Evolutionary conservation across 1,284 basidiomycete genomes (phyloP), one percentile per base, ranked within the genome.

Genomic region (Xerocomus minutiporus): DNA sequence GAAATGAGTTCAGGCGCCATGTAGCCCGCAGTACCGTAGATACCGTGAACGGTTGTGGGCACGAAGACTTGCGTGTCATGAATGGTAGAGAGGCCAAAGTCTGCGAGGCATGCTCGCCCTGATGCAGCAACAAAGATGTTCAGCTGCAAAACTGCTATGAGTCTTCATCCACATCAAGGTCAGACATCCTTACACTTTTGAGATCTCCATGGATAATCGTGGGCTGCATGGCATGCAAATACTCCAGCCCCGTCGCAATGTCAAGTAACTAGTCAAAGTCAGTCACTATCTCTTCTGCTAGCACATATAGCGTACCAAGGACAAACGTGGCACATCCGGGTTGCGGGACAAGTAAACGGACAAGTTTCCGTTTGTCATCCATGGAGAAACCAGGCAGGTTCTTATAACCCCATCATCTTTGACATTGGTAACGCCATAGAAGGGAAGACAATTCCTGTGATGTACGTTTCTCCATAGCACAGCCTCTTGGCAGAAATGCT

Each of bases 131-230:
- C 28, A 6, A 69, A 64, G 26, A 69, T 55, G 40, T 69, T 65
- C 1, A 63, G 20, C 60, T 61, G 29, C 15, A 17, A 5, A 1
- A n/a, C 29, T 20, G 7, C 1, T 1, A 8, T 66, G 9, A 61
- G 34, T 12, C 8, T 40, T 42, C 40, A 6, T 26, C 8, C 3
- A 13, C 8, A 12, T 26, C 7, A 26, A 28, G 5, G 26, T n/a
- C n/a, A 8, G 1, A 5, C 13, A 34, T 12, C 43, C 71, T 54
- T 54, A 77, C 75, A 28, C 70, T 69, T 61, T 76, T 76, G 29
- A 76, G 56, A 54, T 76, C 75, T 25, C 75, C 75, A 26, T 76
- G 75, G n/a, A 74, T 64, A n/a, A 76, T 71, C 5, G 71, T 73
- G 8, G 67, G 71, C 46, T 64, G 59, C 57, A 67, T 65, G 2